phyloP scores from a whole-genome alignment of 352 stramenopile genomes.

The Phytophthora fragariaefolia region DNA sequence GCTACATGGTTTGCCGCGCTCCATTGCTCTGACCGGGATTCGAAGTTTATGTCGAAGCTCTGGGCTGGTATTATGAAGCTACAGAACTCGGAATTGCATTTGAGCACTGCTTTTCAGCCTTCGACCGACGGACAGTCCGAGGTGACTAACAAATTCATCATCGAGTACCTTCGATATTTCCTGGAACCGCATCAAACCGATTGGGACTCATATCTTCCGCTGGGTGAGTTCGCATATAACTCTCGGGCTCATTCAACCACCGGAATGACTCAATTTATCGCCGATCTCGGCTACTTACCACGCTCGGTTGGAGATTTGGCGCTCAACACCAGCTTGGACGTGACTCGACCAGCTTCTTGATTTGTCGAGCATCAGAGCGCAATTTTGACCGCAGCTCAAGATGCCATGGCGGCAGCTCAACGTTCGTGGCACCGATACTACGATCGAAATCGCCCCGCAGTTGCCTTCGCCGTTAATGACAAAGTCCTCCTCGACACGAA shows the following conservation, averaged over 20 bases:
- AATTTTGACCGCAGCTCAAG: neutral
- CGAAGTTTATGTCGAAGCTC: neutral
- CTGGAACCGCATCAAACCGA: conserved; percentile 9
- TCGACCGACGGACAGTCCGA: neutral
- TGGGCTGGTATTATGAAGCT: neutral
- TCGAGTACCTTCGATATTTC: conserved; percentile 2
- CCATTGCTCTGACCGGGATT: neutral
- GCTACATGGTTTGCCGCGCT: neutral
- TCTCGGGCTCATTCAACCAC: conserved; percentile 5
- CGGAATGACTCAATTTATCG: neutral
- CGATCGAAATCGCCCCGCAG: conserved; percentile 7
- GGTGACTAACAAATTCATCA: neutral
- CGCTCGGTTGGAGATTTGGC: conserved; percentile 11
- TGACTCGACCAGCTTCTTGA: neutral
- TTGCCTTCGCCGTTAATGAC: conserved; percentile 1
- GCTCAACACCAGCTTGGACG: neutral
- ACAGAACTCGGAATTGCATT: neutral
- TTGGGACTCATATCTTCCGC: neutral
- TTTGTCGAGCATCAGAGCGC: conserved; percentile 4
- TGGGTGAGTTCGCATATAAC: conserved; percentile 19
- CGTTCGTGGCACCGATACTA: conserved; percentile 3
- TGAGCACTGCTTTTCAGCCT: neutral
- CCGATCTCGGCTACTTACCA: conserved; percentile 15
- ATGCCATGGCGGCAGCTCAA: conserved; percentile 13
- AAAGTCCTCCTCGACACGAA: conserved; percentile 12